phyloP scores from a whole-genome alignment of 768 basidiomycete genomes.

The Saitozyma podzolica region DNA sequence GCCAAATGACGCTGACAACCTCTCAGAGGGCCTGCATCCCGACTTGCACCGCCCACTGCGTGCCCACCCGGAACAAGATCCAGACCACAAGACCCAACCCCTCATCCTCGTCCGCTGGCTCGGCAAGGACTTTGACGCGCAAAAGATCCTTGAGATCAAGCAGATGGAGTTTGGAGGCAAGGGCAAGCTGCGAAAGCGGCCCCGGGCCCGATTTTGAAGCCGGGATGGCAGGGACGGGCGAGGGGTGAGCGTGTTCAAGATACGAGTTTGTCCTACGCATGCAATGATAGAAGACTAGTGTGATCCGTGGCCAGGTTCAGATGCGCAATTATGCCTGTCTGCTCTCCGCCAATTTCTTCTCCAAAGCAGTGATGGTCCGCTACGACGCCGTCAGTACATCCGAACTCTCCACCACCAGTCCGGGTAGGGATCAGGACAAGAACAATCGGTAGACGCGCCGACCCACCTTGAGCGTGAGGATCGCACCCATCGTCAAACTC shows the following conservation, averaged over 20 bases:
- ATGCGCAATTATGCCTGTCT: too few relatives aligned
- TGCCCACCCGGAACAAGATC: constrained; percentile 4
- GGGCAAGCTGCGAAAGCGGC: constrained; percentile 22
- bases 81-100: constrained; percentile 20
- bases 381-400: not conserved
- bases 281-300: too few relatives aligned
- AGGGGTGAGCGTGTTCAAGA: too few relatives aligned
- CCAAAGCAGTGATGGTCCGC: constrained; percentile 15
- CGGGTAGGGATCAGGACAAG: not conserved
- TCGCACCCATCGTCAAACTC: constrained; percentile 36
- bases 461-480: constrained; percentile 32
- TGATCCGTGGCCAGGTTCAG: too few relatives aligned
- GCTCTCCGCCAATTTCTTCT: constrained; percentile 3
- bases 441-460: not conserved
- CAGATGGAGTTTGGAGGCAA: constrained; percentile 46
- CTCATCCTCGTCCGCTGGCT: constrained; percentile 46
- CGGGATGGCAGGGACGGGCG: not conserved
- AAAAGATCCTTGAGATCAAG: constrained; percentile 45
- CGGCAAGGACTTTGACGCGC: constrained; percentile 42
- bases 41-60: constrained; percentile 24
- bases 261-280: too few relatives aligned
- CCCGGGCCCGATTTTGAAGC: constrained; percentile 11
- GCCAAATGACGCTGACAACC: not conserved
- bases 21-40: constrained; percentile 42
- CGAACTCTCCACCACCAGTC: not conserved